Evolutionary conservation across 1,284 basidiomycete species (phyloP), one percentile per base, ranked within the genome.

Genomic region (Xerocomus cyaneibrunnescens): DNA sequence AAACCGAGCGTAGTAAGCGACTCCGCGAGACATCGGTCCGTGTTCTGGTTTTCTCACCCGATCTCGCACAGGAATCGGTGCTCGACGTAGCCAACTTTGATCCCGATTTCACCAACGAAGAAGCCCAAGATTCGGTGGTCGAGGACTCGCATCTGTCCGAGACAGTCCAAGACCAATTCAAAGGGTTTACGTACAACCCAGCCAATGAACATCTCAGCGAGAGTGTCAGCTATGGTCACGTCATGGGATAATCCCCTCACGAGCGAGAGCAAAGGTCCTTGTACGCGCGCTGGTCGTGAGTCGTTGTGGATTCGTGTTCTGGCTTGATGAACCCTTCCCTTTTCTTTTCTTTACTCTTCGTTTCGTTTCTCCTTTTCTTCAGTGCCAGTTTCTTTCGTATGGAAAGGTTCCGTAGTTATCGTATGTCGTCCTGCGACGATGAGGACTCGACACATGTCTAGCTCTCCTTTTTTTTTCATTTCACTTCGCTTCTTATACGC

Each of bases 151-250:
- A 90, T 50, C 75, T 98, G 28, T 93, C 90, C 10, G 89, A 96
- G 76, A 97, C 93, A 1, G 92, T 97, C 3, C 94, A 98, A 66
- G 92, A 94, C 65, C 92, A 94, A 71, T 98, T 98, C 79, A 82
- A 80, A 64, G 92, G 88, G 17, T 91, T 92, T 72, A 91, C 89
- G 3, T 92, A 89, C 63, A 89, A 89, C 65, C 88, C 88, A 3
- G 83, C 83, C 19, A 89, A 88, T 66, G 87, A 89, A 59, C 86
- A 89, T 61, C 76, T 90, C 60, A 84, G 85, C 69, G 86, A 88
- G 73, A 89, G 86, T 63, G 84, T 85, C 64, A 85, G 75, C 70
- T 86, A 85, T 45, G 66, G 73, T 27, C 67, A 70, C 39, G 65
- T 51, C 51, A 67, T 67, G 59, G 68, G 65, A 12, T 70, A 48